Evolutionary conservation across 2,329 filamentous ascomycete species (phyloP).

Genomic region (Fusarium subglutinans): DNA sequence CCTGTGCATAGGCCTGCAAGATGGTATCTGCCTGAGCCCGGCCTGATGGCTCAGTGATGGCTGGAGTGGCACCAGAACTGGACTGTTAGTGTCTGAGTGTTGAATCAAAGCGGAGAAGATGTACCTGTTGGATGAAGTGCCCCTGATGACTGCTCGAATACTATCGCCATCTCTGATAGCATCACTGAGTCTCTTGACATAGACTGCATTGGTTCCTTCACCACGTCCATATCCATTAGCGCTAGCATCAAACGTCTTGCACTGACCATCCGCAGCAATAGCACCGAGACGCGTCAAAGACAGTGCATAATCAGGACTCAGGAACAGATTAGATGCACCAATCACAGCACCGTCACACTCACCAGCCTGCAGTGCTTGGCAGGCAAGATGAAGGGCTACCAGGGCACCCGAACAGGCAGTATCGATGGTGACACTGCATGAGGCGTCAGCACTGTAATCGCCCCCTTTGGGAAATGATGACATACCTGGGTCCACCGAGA

Average conservation of each 20-base stretch:
- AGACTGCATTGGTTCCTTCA: slow-evolving; percentile 63
- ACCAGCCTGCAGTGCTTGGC: slow-evolving; percentile 44
- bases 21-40: slow-evolving; percentile 52
- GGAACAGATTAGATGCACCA: slow-evolving; percentile 45
- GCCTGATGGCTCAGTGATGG: slow-evolving; percentile 62
- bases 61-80: slow-evolving; percentile 56
- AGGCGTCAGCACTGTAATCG: slow-evolving; percentile 3
- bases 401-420: slow-evolving; percentile 58
- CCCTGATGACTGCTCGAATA: slow-evolving; percentile 60
- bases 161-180: slow-evolving; percentile 63
- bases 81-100: neutral
- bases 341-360: slow-evolving; percentile 48
- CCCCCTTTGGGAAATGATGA: neutral
- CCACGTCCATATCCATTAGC: slow-evolving; percentile 65
- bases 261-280: slow-evolving; percentile 47
- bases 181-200: slow-evolving; percentile 63
- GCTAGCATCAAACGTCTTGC: slow-evolving; percentile 58
- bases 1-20: slow-evolving; percentile 37
- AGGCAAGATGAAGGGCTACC: slow-evolving; percentile 54
- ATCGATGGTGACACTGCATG: slow-evolving; percentile 54
- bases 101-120: fast-evolving
- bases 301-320: slow-evolving; percentile 40
- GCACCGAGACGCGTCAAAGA: slow-evolving; percentile 37
- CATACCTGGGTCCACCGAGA: slow-evolving; percentile 39
- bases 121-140: slow-evolving; percentile 55